Percentiles rank a stretch among this genome's conserved stretches.
Evolutionary conservation across 768 basidiomycete genomes (phyloP).

Genomic region (Multifurca ochricompacta): DNA sequence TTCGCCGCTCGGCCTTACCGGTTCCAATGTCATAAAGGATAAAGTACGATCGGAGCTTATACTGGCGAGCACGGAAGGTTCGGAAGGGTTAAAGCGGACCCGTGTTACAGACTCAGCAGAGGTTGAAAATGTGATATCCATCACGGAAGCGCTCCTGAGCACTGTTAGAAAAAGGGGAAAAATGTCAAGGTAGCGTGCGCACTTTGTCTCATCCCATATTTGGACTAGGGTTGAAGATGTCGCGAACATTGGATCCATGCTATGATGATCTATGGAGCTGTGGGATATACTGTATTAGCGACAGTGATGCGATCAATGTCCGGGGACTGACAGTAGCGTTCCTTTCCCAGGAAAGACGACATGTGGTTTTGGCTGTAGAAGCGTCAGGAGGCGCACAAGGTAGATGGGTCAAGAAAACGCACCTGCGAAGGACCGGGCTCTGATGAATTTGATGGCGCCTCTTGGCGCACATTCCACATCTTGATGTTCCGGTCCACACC

Average conservation of each 20-base stretch:
- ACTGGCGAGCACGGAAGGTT: conserved; percentile 90
- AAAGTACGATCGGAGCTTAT: conserved; percentile 94
- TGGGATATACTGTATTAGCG: not conserved
- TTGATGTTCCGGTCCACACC: conserved; percentile 80
- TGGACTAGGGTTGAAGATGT: conserved; percentile 92
- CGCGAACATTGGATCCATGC: conserved; percentile 81
- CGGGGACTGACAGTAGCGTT: conserved; percentile 74
- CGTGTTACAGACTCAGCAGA: conserved; percentile 83
- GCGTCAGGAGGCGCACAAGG: not conserved
- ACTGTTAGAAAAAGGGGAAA: conserved; percentile 1
- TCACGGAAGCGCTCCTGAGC: conserved; percentile 70
- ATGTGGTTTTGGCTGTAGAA: conserved; percentile 42
- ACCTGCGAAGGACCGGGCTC: conserved; percentile 36
- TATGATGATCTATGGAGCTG: conserved; percentile 93
- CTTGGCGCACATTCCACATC: conserved; percentile 54
- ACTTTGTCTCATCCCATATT: conserved; percentile 98
- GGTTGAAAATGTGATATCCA: conserved; percentile 79
- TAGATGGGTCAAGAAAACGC: not conserved
- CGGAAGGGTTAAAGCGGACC: conserved; percentile 89
- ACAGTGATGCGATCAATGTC: not conserved
- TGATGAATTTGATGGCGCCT: conserved; percentile 22
- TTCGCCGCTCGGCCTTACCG: conserved; percentile 87
- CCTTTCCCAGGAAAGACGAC: conserved; percentile 78
- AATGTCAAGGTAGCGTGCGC: conserved; percentile 21
- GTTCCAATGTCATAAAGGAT: conserved; percentile 95